Evolutionary conservation across 2,329 filamentous ascomycete species (phyloP).

Genomic region (Cercospora sp.): DNA sequence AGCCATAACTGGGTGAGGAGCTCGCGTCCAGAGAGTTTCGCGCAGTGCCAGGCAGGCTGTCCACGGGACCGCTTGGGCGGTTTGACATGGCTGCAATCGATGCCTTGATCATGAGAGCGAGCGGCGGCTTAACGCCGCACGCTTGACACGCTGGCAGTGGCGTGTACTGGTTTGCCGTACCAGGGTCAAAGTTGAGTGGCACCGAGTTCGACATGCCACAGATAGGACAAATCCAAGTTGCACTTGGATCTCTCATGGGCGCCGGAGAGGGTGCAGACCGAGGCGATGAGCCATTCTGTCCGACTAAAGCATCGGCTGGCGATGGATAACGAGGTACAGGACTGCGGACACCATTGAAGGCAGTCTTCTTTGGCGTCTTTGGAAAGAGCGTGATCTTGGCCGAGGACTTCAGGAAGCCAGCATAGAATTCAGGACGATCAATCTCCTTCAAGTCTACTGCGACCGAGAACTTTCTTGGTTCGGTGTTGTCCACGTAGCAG

Average conservation of each 20-base stretch:
- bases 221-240: conserved; percentile 94
- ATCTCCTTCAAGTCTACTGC: conserved; percentile 87
- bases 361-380: conserved; percentile 69
- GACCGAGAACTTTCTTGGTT: conserved; percentile 81
- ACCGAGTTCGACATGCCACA: conserved; percentile 93
- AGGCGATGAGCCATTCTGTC: conserved; percentile 51
- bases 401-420: conserved; percentile 92
- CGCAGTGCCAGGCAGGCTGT: neutral
- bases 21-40: conserved; percentile 12
- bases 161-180: conserved; percentile 75
- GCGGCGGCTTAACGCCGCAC: conserved; percentile 88
- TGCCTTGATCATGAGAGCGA: conserved; percentile 81
- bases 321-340: conserved; percentile 51
- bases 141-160: conserved; percentile 83
- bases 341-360: conserved; percentile 56
- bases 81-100: conserved; percentile 73
- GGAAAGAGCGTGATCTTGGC: conserved; percentile 87
- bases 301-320: conserved; percentile 45
- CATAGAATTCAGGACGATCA: conserved; percentile 87
- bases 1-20: neutral
- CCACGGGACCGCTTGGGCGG: conserved; percentile 41
- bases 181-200: conserved; percentile 88
- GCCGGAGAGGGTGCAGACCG: conserved; percentile 51
- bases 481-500: conserved; percentile 88
- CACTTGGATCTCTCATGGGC: conserved; percentile 53